phyloP scores from a whole-genome alignment of 768 basidiomycete species.

The Coprinopsis cinerea region DNA sequence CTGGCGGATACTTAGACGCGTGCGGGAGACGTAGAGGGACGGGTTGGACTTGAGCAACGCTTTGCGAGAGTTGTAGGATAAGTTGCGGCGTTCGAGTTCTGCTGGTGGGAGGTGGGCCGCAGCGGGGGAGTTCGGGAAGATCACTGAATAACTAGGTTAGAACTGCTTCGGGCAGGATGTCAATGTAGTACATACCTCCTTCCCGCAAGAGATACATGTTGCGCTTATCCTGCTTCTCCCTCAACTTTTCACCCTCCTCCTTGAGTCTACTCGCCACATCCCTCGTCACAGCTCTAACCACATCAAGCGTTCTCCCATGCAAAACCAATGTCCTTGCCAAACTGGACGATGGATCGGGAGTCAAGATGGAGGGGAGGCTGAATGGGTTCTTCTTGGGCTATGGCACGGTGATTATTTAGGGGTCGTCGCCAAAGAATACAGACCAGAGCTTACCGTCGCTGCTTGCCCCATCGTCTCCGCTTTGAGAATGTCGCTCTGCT shows the following conservation, averaged over 20 bases:
- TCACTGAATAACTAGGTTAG: slow-evolving; percentile 47
- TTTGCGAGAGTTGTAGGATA: slow-evolving; percentile 81
- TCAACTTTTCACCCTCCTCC: slow-evolving; percentile 77
- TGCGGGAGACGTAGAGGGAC: slow-evolving; percentile 89
- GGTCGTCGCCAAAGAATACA: not conserved
- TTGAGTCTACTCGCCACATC: slow-evolving; percentile 85
- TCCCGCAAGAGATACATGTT: slow-evolving; percentile 95
- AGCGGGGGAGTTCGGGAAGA: slow-evolving; percentile 82
- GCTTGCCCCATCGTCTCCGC: slow-evolving; percentile 51
- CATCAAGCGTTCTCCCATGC: slow-evolving; percentile 90
- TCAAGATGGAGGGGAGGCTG: slow-evolving; percentile 80
- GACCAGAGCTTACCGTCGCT: slow-evolving; percentile 20
- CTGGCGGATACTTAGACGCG: slow-evolving; percentile 90
- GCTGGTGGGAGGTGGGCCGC: slow-evolving; percentile 62
- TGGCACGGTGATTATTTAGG: not conserved
- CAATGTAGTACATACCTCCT: slow-evolving; percentile 59
- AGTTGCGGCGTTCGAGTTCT: slow-evolving; percentile 82
- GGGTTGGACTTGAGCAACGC: slow-evolving; percentile 86
- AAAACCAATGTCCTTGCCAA: slow-evolving; percentile 79
- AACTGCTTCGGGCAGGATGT: slow-evolving; percentile 5
- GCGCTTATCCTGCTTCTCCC: slow-evolving; percentile 90
- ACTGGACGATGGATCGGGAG: slow-evolving; percentile 86
- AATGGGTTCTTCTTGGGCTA: slow-evolving; percentile 81
- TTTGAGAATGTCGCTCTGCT: slow-evolving; percentile 70
- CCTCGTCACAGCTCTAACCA: slow-evolving; percentile 83